Percentiles rank a stretch among this genome's conserved stretches.
These are phyloP conservation scores for Lactarius evosmus DNA, from an alignment of 768 basidiomycete genomes.

Conservation along the genomic window DNA sequence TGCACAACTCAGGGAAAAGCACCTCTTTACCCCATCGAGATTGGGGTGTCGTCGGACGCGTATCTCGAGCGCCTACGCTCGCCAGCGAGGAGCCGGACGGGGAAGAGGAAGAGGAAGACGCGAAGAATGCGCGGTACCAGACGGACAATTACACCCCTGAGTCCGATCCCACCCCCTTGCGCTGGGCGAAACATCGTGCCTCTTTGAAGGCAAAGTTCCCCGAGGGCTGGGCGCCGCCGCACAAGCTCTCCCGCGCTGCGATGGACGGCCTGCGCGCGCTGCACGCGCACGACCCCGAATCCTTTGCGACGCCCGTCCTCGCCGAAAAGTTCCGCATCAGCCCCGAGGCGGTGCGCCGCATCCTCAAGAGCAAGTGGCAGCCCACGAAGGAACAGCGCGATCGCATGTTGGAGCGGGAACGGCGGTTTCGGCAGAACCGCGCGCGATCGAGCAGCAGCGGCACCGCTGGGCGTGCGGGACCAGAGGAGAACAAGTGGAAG, in stretches of 20 bases:
- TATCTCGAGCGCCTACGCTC: slow-evolving; percentile 19
- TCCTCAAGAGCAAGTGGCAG: slow-evolving; percentile 46
- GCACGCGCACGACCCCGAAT: slow-evolving; percentile 42
- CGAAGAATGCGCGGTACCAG: slow-evolving; percentile 19
- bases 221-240: slow-evolving; percentile 49
- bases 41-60: slow-evolving; percentile 23
- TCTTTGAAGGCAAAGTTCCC: slow-evolving; percentile 38
- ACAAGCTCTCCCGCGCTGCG: slow-evolving; percentile 49
- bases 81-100: neutral
- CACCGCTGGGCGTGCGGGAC: neutral
- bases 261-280: slow-evolving; percentile 50
- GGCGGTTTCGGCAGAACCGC: slow-evolving; percentile 29
- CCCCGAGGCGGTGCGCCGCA: slow-evolving; percentile 50
- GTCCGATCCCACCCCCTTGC: slow-evolving; percentile 30
- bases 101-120: slow-evolving; percentile 15
- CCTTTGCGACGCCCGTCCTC: slow-evolving; percentile 42
- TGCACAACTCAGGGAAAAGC: neutral
- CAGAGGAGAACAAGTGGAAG: slow-evolving; percentile 1
- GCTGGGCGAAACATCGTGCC: slow-evolving; percentile 34
- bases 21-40: slow-evolving; percentile 8
- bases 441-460: slow-evolving; percentile 10
- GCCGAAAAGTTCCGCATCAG: slow-evolving; percentile 48
- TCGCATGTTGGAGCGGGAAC: slow-evolving; percentile 34
- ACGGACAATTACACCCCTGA: slow-evolving; percentile 22
- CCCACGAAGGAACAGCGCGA: slow-evolving; percentile 36